These are phyloP conservation scores for Sclerotiophoma versabilis DNA, from an alignment of 2,329 filamentous ascomycete species.

Conservation along the genomic window DNA sequence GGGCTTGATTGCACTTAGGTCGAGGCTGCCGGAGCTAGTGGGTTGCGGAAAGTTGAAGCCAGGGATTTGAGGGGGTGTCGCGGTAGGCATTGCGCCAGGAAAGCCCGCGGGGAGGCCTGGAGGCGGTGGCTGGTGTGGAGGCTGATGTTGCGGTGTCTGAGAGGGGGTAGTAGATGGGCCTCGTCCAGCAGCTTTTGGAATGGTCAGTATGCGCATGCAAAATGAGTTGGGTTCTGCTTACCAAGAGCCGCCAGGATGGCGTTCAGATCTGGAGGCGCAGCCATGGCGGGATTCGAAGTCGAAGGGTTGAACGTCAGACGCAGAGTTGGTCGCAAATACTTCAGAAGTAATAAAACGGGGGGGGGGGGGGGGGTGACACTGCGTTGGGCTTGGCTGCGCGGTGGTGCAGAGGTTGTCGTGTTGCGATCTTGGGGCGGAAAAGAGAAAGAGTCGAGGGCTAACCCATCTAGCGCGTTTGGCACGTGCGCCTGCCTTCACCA, in stretches of 20 bases:
- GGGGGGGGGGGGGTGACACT: not conserved
- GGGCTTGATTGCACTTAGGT: constrained; percentile 81
- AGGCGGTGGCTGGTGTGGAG: constrained; percentile 52
- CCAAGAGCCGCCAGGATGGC: constrained; percentile 50
- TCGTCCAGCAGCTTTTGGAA: constrained; percentile 52
- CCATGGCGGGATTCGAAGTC: constrained; percentile 34
- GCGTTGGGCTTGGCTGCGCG: constrained; percentile 14
- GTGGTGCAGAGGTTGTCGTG: constrained; percentile 18
- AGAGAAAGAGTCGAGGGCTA: constrained; percentile 20
- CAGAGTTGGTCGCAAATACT: constrained; percentile 3
- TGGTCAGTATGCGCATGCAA: constrained; percentile 15
- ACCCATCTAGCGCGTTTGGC: constrained; percentile 3
- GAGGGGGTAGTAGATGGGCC: constrained; percentile 57
- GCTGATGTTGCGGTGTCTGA: constrained; percentile 54
- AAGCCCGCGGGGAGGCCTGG: constrained; percentile 54
- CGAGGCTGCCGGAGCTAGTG: constrained; percentile 76
- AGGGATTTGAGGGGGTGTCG: constrained; percentile 52
- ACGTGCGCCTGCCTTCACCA: constrained; percentile 15
- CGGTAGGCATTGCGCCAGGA: constrained; percentile 50
- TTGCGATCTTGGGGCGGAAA: constrained; percentile 21
- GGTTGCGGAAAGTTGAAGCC: constrained; percentile 69
- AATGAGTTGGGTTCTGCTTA: constrained; percentile 24
- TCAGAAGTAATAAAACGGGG: not conserved
- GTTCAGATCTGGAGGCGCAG: constrained; percentile 48
- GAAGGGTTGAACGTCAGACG: not conserved